Evolutionary conservation across 208 protist species (phyloP).

Genomic region (Leishmania lainsoni): DNA sequence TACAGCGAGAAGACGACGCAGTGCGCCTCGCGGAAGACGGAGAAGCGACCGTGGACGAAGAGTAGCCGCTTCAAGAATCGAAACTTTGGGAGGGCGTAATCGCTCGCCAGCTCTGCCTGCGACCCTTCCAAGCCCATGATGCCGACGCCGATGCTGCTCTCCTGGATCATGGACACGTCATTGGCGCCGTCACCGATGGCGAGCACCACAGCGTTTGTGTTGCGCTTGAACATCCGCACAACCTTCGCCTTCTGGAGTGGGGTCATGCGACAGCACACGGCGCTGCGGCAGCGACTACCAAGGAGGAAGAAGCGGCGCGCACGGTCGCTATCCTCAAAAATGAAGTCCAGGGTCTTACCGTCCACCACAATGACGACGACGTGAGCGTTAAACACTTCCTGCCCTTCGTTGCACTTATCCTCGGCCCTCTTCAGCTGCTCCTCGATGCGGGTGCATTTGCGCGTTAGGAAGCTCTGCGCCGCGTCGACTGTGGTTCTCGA

Average conservation of each 20-base stretch:
- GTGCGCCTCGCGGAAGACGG: conserved; percentile 85
- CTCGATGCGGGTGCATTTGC: conserved; percentile 31
- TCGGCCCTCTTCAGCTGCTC: conserved; percentile 39
- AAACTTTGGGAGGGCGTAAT: conserved; percentile 95
- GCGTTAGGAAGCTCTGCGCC: not conserved
- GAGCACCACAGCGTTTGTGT: conserved; percentile 52
- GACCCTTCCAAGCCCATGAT: conserved; percentile 96
- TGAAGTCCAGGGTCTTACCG: conserved; percentile 72
- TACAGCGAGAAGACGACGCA: conserved; percentile 96
- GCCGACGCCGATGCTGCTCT: conserved; percentile 94
- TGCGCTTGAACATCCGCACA: conserved; percentile 72
- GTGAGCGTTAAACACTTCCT: conserved; percentile 17
- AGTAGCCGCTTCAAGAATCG: conserved; percentile 88
- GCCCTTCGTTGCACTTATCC: conserved; percentile 21
- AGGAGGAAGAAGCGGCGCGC: conserved; percentile 69
- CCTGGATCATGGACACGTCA: conserved; percentile 94
- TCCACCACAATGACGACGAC: conserved; percentile 75
- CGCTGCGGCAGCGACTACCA: conserved; percentile 59
- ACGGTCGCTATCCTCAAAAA: conserved; percentile 52
- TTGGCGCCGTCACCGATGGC: conserved; percentile 91
- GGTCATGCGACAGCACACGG: conserved; percentile 86
- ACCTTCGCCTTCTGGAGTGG: conserved; percentile 83
- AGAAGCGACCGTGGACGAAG: conserved; percentile 94
- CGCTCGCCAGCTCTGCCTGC: conserved; percentile 91
- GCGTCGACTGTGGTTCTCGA: not conserved